Conservation (phyloP, 805 yeast species). For the Barnettozyma californica region DNA sequence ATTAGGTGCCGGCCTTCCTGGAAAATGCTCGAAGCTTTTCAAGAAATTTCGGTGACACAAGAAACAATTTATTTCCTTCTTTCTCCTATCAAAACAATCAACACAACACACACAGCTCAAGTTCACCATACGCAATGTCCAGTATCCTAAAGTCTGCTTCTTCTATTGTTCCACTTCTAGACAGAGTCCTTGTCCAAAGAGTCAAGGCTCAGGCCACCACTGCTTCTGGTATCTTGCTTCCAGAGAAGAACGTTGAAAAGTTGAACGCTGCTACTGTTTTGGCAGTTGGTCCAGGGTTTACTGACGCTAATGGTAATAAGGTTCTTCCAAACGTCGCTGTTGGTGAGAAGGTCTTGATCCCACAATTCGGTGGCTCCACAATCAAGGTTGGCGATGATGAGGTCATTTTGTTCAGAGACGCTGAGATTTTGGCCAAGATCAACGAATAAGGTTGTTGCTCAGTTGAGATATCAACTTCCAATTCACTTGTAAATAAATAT, state of each 20-base stretch:
- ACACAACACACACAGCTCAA: neutral
- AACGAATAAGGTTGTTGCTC: conserved; percentile 43
- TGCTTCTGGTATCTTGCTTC: conserved; percentile 87
- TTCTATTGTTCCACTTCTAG: conserved; percentile 86
- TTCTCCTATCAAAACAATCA: neutral
- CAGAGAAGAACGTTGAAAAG: conserved; percentile 94
- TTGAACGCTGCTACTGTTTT: conserved; percentile 87
- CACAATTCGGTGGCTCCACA: conserved; percentile 88
- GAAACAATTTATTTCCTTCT: neutral
- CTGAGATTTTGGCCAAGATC: conserved; percentile 92
- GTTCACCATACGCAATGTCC: conserved; percentile 27
- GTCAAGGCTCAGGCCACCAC: conserved; percentile 87
- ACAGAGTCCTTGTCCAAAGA: conserved; percentile 95
- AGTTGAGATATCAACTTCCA: neutral
- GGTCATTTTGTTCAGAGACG: conserved; percentile 80
- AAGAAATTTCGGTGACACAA: neutral
- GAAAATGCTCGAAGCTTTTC: neutral
- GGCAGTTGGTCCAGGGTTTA: conserved; percentile 92
- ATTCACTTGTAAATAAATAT: conserved; percentile 4
- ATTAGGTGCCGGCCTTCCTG: neutral
- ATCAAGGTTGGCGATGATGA: conserved; percentile 83
- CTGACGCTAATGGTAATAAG: conserved; percentile 68
- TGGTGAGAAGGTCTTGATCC: conserved; percentile 94
- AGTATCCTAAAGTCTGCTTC: conserved; percentile 76
- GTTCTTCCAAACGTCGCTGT: conserved; percentile 71